Evolutionary conservation across 2,329 filamentous ascomycete species (phyloP), one percentile per base, ranked within the genome.

Genomic region (Didymosphaeria variabile): DNA sequence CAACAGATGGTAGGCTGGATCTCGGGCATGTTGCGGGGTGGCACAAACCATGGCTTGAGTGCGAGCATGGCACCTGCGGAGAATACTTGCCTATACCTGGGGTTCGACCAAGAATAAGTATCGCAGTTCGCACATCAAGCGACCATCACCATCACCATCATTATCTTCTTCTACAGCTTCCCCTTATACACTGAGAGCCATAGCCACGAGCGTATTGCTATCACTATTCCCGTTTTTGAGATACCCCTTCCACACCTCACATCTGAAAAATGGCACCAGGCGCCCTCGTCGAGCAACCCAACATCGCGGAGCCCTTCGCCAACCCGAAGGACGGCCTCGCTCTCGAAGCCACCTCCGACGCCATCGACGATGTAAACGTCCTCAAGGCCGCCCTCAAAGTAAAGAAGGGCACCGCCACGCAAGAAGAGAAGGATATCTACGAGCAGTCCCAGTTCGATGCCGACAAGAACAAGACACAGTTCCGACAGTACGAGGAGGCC

Each of bases 401-500:
- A 66, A 83, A 82, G 71, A 78, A 82, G 62, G 75, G 79, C 73
- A 79, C 75, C 58, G 76, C 80, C 40, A 79, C 79, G 26, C 75
- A 81, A 63, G 73, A 79, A 61, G 80, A 83, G 63, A 79, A 78
- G 63, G 79, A 83, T 72, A 81, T 85, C 68, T 85, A 86, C 72
- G 83, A 85, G 47, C 74, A 81, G 62, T 90, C 90, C 61, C 82
- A 89, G 67, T 93, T 93, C 75, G 91, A 93, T 77, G 79, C 85
- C 50, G 81, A 87, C 50, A 94, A 94, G 78, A 90, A 94, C 84
- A 94, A 94, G 83, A 85, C 87, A 23, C 84, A 89, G 67, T 94
- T 94, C 81, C 86, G 93, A 36, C 90, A 95, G 76, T 97, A 94
- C 80, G 89, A 93, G 70, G 88, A 89, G 17, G 92, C 93, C 45